These are phyloP conservation scores for Pichia sp. DNA, from an alignment of 1,139 yeast species.

Conservation along the genomic window DNA sequence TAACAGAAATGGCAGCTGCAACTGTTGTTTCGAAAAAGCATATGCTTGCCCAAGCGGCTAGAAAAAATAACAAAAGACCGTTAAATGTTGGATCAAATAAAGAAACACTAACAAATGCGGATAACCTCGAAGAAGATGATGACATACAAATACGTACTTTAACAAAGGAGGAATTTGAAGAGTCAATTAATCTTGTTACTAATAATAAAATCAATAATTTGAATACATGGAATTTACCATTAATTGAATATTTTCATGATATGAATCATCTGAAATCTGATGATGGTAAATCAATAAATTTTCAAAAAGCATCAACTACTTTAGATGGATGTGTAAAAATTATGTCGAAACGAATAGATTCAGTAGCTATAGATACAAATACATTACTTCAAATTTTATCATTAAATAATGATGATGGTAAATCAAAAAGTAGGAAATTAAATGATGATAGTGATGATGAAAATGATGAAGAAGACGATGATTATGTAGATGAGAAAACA, in stretches of 20 bases:
- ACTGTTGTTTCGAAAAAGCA: too few species aligned
- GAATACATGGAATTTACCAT: constrained; percentile 76
- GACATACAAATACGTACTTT: constrained; percentile 1
- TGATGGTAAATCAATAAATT: constrained; percentile 49
- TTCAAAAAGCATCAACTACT: constrained; percentile 72
- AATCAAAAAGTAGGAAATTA: constrained; percentile 19
- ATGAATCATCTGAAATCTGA: constrained; percentile 51
- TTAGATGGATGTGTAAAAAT: constrained; percentile 79
- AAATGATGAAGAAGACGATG: constrained; percentile 22
- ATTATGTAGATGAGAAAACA: constrained; percentile 28
- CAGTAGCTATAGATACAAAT: constrained; percentile 84
- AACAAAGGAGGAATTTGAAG: constrained; percentile 47
- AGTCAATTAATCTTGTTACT: constrained; percentile 86
- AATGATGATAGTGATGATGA: constrained; percentile 15
- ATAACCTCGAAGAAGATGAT: constrained; percentile 2
- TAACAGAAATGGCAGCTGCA: too few species aligned
- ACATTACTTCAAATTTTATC: constrained; percentile 40
- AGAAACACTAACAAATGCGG: not conserved
- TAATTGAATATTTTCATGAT: constrained; percentile 80
- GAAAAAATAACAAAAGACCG: too few species aligned
- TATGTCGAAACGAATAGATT: constrained; percentile 77
- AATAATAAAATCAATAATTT: constrained; percentile 70
- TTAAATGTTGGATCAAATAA: too few species aligned
- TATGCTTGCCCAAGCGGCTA: too few species aligned
- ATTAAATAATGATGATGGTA: constrained; percentile 11